These are phyloP conservation scores for Lophiotrema nucula DNA, from an alignment of 495 filamentous ascomycete species.

Conservation along the genomic window DNA sequence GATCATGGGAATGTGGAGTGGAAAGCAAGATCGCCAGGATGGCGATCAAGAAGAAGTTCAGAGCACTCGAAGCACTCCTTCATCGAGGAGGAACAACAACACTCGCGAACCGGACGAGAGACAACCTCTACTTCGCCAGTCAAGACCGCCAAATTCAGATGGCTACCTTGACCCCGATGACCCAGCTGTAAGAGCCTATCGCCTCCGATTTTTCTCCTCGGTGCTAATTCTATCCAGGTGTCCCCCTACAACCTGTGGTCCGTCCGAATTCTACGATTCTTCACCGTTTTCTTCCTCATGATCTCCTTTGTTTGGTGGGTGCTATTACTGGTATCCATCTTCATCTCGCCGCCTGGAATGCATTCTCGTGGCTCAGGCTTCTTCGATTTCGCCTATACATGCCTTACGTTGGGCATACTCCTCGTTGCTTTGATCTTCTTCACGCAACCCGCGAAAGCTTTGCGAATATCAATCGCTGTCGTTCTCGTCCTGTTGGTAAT, in stretches of 20 bases:
- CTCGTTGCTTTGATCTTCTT: constrained; percentile 83
- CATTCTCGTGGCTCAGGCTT: constrained; percentile 86
- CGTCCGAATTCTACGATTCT: constrained; percentile 71
- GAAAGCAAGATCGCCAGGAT: constrained; percentile 27
- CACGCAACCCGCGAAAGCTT: constrained; percentile 70
- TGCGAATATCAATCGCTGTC: constrained; percentile 65
- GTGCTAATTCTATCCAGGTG: too few species aligned
- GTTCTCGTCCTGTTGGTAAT: constrained; percentile 71
- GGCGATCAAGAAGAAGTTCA: constrained; percentile 6
- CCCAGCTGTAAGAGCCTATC: constrained; percentile 74
- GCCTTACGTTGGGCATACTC: constrained; percentile 58
- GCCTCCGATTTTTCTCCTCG: too few species aligned
- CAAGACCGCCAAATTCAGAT: constrained; percentile 49
- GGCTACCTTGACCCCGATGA: constrained; percentile 87
- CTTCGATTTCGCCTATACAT: constrained; percentile 66
- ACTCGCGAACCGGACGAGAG: constrained; percentile 62
- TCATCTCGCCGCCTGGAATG: constrained; percentile 82
- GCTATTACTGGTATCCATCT: constrained; percentile 77
- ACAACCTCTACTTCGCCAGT: constrained; percentile 64
- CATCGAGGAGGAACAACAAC: constrained; percentile 11
- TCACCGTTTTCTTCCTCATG: constrained; percentile 69
- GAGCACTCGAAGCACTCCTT: not conserved
- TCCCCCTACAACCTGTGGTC: constrained; percentile 95
- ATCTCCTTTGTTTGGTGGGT: constrained; percentile 89
- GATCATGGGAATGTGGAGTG: constrained; percentile 31